A percentile compares a stretch with the other conserved stretches of the same genome.
Conservation (phyloP, 2,329 filamentous ascomycete genomes). For the Penicillium rolfsii region DNA sequence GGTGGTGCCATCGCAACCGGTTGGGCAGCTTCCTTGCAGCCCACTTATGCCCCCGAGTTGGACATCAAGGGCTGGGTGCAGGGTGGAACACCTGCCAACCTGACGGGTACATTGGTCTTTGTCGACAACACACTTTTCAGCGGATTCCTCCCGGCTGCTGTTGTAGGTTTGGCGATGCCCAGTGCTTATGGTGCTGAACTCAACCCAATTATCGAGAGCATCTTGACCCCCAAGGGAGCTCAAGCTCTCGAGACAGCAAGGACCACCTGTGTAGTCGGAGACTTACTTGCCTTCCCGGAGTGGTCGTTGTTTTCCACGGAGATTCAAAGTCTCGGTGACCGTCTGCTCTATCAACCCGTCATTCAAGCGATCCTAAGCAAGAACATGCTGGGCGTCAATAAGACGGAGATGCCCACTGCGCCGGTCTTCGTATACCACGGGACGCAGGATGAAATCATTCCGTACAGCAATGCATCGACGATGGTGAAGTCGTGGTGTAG, state of each 20-base stretch:
- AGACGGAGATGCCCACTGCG: slow-evolving; percentile 29
- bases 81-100: slow-evolving; percentile 34
- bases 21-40: slow-evolving; percentile 58
- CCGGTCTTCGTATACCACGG: slow-evolving; percentile 35
- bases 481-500: slow-evolving; percentile 31
- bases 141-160: slow-evolving; percentile 31
- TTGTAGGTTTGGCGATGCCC: slow-evolving; percentile 28
- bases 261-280: slow-evolving; percentile 23
- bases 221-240: slow-evolving; percentile 25
- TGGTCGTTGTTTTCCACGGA: slow-evolving; percentile 28
- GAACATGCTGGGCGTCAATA: slow-evolving; percentile 26
- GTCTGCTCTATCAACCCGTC: slow-evolving; percentile 21
- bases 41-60: slow-evolving; percentile 58
- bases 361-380: slow-evolving; percentile 19
- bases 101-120: slow-evolving; percentile 30
- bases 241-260: slow-evolving; percentile 22
- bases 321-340: slow-evolving; percentile 26
- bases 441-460: slow-evolving; percentile 32
- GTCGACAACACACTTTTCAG: slow-evolving; percentile 31
- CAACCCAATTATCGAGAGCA: slow-evolving; percentile 23
- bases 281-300: slow-evolving; percentile 24
- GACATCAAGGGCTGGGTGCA: slow-evolving; percentile 43
- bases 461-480: slow-evolving; percentile 24
- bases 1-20: slow-evolving; percentile 58
- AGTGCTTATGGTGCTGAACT: slow-evolving; percentile 33